Base-by-base conservation (phyloP, 441 rosid genomes). In the Syzygium malaccense region DNA sequence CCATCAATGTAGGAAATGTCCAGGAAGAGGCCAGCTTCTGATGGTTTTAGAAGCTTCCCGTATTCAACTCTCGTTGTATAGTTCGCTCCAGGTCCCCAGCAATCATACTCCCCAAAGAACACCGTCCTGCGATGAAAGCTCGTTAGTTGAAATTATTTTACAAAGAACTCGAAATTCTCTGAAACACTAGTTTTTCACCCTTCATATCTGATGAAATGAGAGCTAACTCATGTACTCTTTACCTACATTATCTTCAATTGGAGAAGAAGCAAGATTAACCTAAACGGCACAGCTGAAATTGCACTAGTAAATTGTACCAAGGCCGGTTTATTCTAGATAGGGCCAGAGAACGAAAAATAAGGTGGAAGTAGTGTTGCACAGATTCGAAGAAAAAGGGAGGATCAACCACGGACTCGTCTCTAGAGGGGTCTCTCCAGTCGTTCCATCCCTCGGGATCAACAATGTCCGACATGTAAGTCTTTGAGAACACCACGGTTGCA, bases 371-470 rank as follows among this genome's bases (percentile, higher is more conserved):
- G 11, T 19, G 8, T 45, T 1, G 9, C 33, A 6, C 87, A 11
- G 75, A 25, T 56, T 86, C n/a, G 8, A 56, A 86, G 55, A 53
- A 6, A 88, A 60, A 15, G 79, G 53, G 20, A 83, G 89, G 88
- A 49, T 79, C 83, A 12, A 89, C 64, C 55, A 92, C 92, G 57
- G 91, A 96, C 98, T 92, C 93, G 88, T 97, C 96, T 93, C 94
- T 93, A 7, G 93, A 87, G 13, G 95, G 92, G 51, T 96, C 95
- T 3, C 89, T 89, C 96, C 96, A 96, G 60, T 96, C 94, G 90
- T 95, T 93, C 99, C 99, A 97, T 48, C 98, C 99, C 66, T 91
- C 94, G 12, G 94, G 92, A 78, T 91, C 90, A 25, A 96, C 91
- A 86, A 91, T 93, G 87, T 80, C 89, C 14, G 99, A 91, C 96